These are phyloP conservation scores for Penicillium malachiteum DNA, from an alignment of 495 filamentous ascomycete genomes.

Conservation along the genomic window DNA sequence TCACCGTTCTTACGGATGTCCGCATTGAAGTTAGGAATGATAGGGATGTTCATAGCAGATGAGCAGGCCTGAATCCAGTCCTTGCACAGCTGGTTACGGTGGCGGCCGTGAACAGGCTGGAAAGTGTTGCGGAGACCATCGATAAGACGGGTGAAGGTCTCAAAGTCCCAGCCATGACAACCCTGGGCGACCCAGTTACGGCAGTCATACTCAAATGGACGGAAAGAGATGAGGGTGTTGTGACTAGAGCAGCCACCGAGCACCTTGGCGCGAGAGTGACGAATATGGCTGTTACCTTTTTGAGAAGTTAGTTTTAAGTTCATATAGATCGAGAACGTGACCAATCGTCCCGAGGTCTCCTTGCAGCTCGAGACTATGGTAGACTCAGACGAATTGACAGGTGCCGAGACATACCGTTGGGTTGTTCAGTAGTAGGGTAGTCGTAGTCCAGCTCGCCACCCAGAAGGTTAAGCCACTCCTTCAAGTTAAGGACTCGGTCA, in stretches of 20 bases:
- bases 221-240: conserved; percentile 84
- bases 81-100: conserved; percentile 79
- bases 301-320: background rate
- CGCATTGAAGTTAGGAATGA: conserved; percentile 78
- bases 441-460: conserved; percentile 84
- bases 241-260: conserved; percentile 84
- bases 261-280: conserved; percentile 81
- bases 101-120: conserved; percentile 72
- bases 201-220: conserved; percentile 78
- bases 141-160: conserved; percentile 70
- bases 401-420: conserved; percentile 55
- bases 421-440: conserved; percentile 82
- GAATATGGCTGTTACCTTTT: conserved; percentile 75
- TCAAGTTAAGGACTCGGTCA: conserved; percentile 69
- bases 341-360: background rate
- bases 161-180: conserved; percentile 75
- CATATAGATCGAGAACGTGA: background rate
- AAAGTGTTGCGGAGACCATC: conserved; percentile 76
- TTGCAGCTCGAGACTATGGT: background rate
- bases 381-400: background rate
- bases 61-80: conserved; percentile 79
- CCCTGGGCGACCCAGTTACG: conserved; percentile 70
- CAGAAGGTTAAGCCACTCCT: conserved; percentile 74
- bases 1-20: conserved; percentile 67
- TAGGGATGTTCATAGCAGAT: conserved; percentile 67